Evolutionary conservation across 83 land plant genomes (phyloP).

Genomic region (Picea mariana): DNA sequence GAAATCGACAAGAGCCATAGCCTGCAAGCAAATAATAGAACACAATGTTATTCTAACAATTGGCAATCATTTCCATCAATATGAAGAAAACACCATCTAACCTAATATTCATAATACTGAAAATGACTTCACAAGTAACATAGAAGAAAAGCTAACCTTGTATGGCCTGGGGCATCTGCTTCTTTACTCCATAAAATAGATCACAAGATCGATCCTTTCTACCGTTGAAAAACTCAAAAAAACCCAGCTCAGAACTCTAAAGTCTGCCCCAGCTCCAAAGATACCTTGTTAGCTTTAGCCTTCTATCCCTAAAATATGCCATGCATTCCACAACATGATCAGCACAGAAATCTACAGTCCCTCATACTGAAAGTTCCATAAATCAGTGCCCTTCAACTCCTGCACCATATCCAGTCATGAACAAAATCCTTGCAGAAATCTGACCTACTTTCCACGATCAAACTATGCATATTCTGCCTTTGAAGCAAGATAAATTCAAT

Average conservation of each 20-base stretch:
- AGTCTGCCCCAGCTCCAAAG: too few relatives aligned
- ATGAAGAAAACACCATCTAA: neutral
- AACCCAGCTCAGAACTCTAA: too few relatives aligned
- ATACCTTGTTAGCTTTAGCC: too few relatives aligned
- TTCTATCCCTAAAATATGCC: too few relatives aligned
- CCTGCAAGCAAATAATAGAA: neutral
- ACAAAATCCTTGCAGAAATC: neutral
- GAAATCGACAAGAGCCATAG: constrained; percentile 13
- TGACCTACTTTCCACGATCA: too few relatives aligned
- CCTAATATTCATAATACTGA: neutral
- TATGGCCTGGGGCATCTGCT: constrained; percentile 3
- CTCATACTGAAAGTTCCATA: neutral
- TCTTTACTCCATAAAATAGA: constrained; percentile 9
- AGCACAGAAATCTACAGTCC: too few relatives aligned
- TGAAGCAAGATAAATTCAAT: neutral
- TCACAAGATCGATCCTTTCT: too few relatives aligned
- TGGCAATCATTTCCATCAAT: neutral
- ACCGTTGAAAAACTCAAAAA: too few relatives aligned
- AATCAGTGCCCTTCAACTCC: neutral
- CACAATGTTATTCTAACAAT: neutral
- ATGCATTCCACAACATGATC: too few relatives aligned
- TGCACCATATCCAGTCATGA: neutral
- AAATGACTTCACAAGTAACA: neutral
- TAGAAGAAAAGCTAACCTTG: neutral
- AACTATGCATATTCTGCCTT: neutral